Percentiles rank a stretch among this genome's conserved stretches.
These are phyloP conservation scores for Aaosphaeria arxii DNA, from an alignment of 2,329 filamentous ascomycete species.

Conservation along the genomic window DNA sequence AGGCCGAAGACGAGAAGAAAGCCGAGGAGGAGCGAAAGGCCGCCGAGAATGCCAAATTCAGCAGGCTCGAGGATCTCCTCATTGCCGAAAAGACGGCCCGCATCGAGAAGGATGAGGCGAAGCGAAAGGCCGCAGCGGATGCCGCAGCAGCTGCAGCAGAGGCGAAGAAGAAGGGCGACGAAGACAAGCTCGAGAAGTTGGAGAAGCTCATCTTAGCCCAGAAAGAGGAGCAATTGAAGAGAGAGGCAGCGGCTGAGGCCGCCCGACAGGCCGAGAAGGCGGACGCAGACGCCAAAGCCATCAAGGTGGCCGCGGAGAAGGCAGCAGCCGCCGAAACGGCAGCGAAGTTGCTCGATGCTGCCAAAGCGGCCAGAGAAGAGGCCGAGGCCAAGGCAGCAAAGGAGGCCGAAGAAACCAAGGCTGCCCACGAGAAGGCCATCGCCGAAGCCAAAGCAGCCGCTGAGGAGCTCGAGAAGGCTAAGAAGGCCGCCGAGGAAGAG, in stretches of 20 bases:
- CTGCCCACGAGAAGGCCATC: slow-evolving; percentile 49
- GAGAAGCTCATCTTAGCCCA: slow-evolving; percentile 37
- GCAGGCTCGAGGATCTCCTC: slow-evolving; percentile 34
- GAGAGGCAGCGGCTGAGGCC: slow-evolving; percentile 22
- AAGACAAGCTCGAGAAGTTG: slow-evolving; percentile 25
- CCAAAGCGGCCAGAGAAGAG: slow-evolving; percentile 24
- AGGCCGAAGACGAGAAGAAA: slow-evolving; percentile 4
- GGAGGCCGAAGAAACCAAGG: slow-evolving; percentile 35
- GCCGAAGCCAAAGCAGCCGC: slow-evolving; percentile 43
- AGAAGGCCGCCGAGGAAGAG: slow-evolving; percentile 47
- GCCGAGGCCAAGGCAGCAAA: slow-evolving; percentile 26
- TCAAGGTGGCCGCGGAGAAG: slow-evolving; percentile 48
- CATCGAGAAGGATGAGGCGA: slow-evolving; percentile 34
- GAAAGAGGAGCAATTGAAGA: slow-evolving; percentile 33
- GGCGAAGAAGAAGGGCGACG: slow-evolving; percentile 35
- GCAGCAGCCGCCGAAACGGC: slow-evolving; percentile 20
- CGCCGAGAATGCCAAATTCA: slow-evolving; percentile 33
- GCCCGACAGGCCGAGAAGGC: slow-evolving; percentile 40
- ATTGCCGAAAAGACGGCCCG: slow-evolving; percentile 34
- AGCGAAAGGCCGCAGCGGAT: slow-evolving; percentile 30
- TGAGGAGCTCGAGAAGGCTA: slow-evolving; percentile 47
- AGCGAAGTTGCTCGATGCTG: slow-evolving; percentile 18
- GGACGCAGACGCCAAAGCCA: slow-evolving; percentile 43
- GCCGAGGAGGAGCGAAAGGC: slow-evolving; percentile 28
- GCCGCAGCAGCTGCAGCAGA: slow-evolving; percentile 24